These are phyloP conservation scores for Capsicum pubescens DNA, from an alignment of 257 asterid species.

Conservation along the genomic window DNA sequence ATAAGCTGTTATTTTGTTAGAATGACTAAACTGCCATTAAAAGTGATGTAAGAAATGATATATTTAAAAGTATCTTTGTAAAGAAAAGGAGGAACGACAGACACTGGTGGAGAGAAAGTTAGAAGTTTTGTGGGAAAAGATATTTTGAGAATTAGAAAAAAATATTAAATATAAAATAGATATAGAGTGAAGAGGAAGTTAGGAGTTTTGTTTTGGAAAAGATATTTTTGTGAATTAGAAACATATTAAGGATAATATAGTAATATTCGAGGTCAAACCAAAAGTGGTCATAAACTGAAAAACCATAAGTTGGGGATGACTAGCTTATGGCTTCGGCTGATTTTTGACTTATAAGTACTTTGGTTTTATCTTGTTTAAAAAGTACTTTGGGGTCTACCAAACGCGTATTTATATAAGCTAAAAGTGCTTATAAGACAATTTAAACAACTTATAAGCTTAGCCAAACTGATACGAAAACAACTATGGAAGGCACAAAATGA, in stretches of 20 bases:
- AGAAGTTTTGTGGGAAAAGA: not conserved
- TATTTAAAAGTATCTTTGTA: too few species aligned
- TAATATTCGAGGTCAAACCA: not conserved
- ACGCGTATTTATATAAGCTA: not conserved
- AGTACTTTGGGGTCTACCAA: not conserved
- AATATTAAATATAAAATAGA: not conserved
- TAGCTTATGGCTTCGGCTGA: not conserved
- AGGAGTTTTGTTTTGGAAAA: slow-evolving; percentile 1
- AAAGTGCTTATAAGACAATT: not conserved
- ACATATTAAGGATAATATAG: not conserved
- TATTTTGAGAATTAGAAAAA: not conserved
- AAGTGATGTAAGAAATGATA: not conserved
- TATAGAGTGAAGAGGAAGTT: not conserved
- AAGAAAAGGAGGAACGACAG: not conserved
- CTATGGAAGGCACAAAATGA: too few species aligned
- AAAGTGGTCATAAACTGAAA: not conserved
- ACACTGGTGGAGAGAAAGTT: not conserved
- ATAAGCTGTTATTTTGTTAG: not conserved
- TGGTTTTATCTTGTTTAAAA: not conserved
- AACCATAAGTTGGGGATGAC: not conserved
- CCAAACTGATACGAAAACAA: not conserved
- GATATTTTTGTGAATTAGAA: not conserved
- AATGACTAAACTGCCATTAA: not conserved
- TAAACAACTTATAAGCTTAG: not conserved
- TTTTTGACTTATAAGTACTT: not conserved